Percentiles rank a stretch among this genome's conserved stretches.
Evolutionary conservation across 2,329 filamentous ascomycete genomes (phyloP).

Genomic region (Malbranchea zuffiana): DNA sequence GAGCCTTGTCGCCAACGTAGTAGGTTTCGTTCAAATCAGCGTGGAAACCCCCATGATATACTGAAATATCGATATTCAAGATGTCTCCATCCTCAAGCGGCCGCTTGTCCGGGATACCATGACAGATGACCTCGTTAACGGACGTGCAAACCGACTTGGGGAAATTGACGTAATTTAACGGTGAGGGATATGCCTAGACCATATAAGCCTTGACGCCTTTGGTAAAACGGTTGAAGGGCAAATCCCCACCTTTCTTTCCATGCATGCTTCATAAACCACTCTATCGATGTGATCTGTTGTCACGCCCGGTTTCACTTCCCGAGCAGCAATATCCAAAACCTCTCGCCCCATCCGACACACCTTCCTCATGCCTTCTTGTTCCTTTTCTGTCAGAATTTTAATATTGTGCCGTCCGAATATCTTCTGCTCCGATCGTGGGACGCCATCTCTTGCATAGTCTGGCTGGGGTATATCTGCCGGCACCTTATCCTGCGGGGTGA

Average conservation of each 20-base stretch:
- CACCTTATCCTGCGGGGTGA: conserved; percentile 60
- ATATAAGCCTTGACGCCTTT: background rate
- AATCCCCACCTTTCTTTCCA: conserved; percentile 72
- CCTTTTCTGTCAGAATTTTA: conserved; percentile 66
- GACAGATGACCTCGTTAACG: conserved; percentile 93
- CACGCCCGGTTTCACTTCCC: conserved; percentile 74
- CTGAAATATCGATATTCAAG: conserved; percentile 87
- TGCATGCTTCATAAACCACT: conserved; percentile 84
- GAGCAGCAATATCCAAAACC: conserved; percentile 82
- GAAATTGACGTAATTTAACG: conserved; percentile 90
- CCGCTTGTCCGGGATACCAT: conserved; percentile 91
- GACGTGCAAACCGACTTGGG: conserved; percentile 98
- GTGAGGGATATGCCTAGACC: conserved; percentile 76
- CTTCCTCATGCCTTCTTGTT: conserved; percentile 82
- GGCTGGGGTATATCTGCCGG: conserved; percentile 73
- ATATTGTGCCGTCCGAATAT: conserved; percentile 68
- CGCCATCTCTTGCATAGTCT: conserved; percentile 79
- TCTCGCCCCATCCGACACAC: conserved; percentile 80
- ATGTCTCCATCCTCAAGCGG: conserved; percentile 86
- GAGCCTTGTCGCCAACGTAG: conserved; percentile 84
- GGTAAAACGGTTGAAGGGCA: background rate
- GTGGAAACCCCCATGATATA: conserved; percentile 92
- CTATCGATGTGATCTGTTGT: conserved; percentile 94
- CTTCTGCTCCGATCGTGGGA: conserved; percentile 53
- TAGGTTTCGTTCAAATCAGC: conserved; percentile 98